Conservation (phyloP, 2,329 filamentous ascomycete species). For the Cordyceps farinosa region DNA sequence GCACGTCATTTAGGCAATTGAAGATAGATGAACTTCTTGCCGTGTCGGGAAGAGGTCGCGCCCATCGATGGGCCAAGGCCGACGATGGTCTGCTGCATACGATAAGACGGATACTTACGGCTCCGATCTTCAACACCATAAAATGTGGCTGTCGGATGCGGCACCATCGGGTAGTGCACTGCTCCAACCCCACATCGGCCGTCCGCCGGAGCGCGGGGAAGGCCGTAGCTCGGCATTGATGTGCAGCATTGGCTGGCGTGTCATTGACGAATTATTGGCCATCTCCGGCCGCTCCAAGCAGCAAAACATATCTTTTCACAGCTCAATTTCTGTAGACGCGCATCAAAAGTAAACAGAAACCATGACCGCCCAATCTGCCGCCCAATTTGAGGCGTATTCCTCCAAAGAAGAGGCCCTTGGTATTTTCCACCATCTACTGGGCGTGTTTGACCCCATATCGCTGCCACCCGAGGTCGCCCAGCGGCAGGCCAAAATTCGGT, state of each 20-base stretch:
- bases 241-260: not conserved
- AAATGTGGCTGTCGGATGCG: slow-evolving; percentile 1
- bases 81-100: too few species aligned
- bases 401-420: slow-evolving; percentile 26
- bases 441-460: slow-evolving; percentile 27
- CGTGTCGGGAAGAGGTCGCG: too few species aligned
- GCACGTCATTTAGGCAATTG: too few species aligned
- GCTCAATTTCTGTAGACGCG: not conserved
- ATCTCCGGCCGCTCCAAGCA: not conserved
- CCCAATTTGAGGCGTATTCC: slow-evolving; percentile 20
- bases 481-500: slow-evolving; percentile 27
- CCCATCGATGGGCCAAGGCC: too few species aligned
- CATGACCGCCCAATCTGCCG: not conserved
- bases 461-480: slow-evolving; percentile 29
- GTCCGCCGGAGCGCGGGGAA: not conserved
- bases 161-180: slow-evolving; percentile 14
- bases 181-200: not conserved
- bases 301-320: not conserved
- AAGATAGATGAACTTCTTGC: too few species aligned
- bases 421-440: slow-evolving; percentile 26
- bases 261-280: not conserved
- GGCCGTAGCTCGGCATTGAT: not conserved
- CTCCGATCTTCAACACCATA: not conserved
- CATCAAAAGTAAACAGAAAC: not conserved
- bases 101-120: not conserved